These are phyloP conservation scores for Cutaneotrichosporon spelunceum DNA, from an alignment of 1,284 basidiomycete genomes.

Conservation along the genomic window DNA sequence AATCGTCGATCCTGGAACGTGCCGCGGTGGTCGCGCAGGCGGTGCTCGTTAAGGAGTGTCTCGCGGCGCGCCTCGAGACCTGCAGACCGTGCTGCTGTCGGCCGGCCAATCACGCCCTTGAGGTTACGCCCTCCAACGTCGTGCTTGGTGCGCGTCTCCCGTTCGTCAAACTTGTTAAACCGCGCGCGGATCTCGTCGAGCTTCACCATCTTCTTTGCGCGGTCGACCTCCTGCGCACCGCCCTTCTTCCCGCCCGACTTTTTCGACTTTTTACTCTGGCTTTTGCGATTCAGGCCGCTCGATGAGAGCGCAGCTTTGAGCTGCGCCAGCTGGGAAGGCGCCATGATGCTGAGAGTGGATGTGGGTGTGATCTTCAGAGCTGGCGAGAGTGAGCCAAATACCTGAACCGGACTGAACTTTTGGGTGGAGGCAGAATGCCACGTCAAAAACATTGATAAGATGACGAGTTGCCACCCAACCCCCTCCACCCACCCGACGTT, in stretches of 20 bases:
- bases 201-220: constrained; percentile 71
- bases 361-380: neutral
- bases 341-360: constrained; percentile 42
- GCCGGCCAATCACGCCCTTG: constrained; percentile 77
- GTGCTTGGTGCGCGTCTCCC: constrained; percentile 80
- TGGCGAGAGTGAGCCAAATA: constrained; percentile 2
- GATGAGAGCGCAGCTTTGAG: constrained; percentile 76
- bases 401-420: neutral
- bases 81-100: constrained; percentile 80
- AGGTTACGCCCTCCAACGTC: constrained; percentile 83
- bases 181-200: constrained; percentile 77
- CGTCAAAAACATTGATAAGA: neutral
- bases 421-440: constrained; percentile 2
- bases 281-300: constrained; percentile 66
- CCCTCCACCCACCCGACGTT: neutral
- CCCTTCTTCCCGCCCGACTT: constrained; percentile 59
- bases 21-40: constrained; percentile 72
- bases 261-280: constrained; percentile 44
- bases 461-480: neutral
- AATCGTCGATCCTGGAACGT: constrained; percentile 92
- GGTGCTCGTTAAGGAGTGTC: constrained; percentile 77
- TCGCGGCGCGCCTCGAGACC: constrained; percentile 88
- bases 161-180: constrained; percentile 90
- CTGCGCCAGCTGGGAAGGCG: constrained; percentile 72
- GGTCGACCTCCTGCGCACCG: constrained; percentile 64